Evolutionary conservation across 306 rosid genomes (phyloP), one percentile per base, ranked within the genome.

Genomic region (Glycyrrhiza uralensis): DNA sequence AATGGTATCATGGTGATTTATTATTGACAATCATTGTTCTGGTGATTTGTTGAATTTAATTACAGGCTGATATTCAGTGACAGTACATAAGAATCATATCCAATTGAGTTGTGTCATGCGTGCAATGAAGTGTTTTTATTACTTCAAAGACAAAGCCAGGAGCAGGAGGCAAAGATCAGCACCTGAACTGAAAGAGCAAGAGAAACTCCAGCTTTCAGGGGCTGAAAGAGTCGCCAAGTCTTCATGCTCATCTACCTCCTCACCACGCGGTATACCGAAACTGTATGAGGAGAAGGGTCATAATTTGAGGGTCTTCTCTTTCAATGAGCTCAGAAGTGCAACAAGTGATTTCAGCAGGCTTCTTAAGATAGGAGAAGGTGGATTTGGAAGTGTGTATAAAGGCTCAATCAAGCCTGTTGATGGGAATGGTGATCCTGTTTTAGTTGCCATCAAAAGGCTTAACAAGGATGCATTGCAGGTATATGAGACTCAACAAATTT

Each of bases 361-460:
- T 60, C 80, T 75, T 52, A 87, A 90, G 87, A 87, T 90, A 17
- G 97, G 98, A 10, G 96, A 93, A 84, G 98, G 98, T 35, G 98
- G 98, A 67, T 93, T 93, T 76, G 97, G 98, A 35, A 87, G 83
- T 72, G 98, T 93, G 0, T 93, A 77, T 66, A 90, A 85, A 80
- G 96, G 88, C 49, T 87, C 90, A 70, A 87, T 90, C 60, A 81
- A 84, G 72, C 85, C 92, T 66, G 74, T 67, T 79, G 83, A 76
- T 59, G 89, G 80, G 59, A 85, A 81, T 61, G 92, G 86, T 1
- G 85, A 79, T 15, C 51, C 77, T n/a, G 13, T 88, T 22, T 18
- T 57, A 3, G 96, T 88, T 67, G 98, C 96, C 44, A 85, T 92
- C 75, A 92, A 92, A 79, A 89, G 84, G 78, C 91, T 88, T 18